Percentiles rank a stretch among this genome's conserved stretches.
These are phyloP conservation scores for Gyrodon lividus DNA, from an alignment of 768 basidiomycete genomes.

Conservation along the genomic window DNA sequence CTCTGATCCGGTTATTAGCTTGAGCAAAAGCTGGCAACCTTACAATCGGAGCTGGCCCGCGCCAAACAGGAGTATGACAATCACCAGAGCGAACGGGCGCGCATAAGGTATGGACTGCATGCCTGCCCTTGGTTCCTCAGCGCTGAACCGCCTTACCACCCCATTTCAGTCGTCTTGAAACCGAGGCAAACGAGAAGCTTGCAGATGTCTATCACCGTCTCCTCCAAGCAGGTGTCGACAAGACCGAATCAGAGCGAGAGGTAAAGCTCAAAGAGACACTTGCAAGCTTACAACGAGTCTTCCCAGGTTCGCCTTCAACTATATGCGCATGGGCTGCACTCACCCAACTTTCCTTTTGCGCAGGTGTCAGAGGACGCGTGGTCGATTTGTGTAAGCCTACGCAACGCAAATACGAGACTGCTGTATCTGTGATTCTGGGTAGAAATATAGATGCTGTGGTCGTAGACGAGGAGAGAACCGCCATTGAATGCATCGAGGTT, in stretches of 20 bases:
- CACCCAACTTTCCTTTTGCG: neutral
- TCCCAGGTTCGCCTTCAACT: slow-evolving; percentile 60
- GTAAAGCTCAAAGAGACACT: slow-evolving; percentile 83
- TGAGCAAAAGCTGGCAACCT: slow-evolving; percentile 54
- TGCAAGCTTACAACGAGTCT: slow-evolving; percentile 79
- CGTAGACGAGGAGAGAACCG: slow-evolving; percentile 95
- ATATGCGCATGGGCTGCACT: neutral
- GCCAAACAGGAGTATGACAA: slow-evolving; percentile 81
- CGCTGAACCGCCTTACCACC: neutral
- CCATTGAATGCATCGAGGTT: slow-evolving; percentile 96
- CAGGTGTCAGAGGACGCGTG: slow-evolving; percentile 90
- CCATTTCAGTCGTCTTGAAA: slow-evolving; percentile 72
- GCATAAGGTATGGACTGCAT: slow-evolving; percentile 56
- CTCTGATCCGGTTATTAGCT: slow-evolving; percentile 35
- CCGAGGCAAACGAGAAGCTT: slow-evolving; percentile 91
- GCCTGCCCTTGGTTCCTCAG: neutral
- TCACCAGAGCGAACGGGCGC: slow-evolving; percentile 76
- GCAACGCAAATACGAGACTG: slow-evolving; percentile 86
- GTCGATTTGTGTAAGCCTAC: slow-evolving; percentile 95
- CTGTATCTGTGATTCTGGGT: slow-evolving; percentile 89
- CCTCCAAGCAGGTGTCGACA: slow-evolving; percentile 87
- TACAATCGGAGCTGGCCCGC: slow-evolving; percentile 60
- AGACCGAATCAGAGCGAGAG: slow-evolving; percentile 83
- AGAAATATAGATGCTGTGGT: slow-evolving; percentile 95
- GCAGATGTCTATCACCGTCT: slow-evolving; percentile 79